phyloP scores from a whole-genome alignment of 441 rosid genomes.

The Croton setiger region DNA sequence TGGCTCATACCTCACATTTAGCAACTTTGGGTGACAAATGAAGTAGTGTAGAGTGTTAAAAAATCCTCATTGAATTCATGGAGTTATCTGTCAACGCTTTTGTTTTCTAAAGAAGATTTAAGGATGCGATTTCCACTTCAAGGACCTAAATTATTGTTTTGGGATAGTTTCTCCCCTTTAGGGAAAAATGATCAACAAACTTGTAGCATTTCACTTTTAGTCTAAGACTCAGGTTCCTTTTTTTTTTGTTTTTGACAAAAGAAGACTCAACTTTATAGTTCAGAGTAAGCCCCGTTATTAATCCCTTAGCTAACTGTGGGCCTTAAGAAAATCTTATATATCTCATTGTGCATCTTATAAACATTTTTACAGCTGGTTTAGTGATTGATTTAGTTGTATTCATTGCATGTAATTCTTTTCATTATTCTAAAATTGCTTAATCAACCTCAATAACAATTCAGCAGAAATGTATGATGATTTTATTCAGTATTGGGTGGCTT shows the following conservation, averaged over 20 bases:
- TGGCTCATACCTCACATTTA: background rate
- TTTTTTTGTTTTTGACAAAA: background rate
- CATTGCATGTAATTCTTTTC: background rate
- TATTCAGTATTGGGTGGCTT: slow-evolving; percentile 6
- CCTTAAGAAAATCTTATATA: background rate
- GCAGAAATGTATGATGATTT: background rate
- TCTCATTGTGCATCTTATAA: background rate
- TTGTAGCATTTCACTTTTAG: background rate
- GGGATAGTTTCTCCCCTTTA: background rate
- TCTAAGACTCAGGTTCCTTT: background rate
- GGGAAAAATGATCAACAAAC: background rate
- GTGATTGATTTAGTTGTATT: background rate
- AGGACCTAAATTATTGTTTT: background rate
- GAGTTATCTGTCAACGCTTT: background rate
- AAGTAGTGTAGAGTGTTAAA: background rate
- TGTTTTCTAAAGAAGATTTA: background rate
- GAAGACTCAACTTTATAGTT: background rate
- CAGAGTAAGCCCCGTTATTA: background rate
- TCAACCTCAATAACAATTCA: background rate
- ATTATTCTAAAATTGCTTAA: background rate
- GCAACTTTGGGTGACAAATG: background rate
- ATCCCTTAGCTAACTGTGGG: background rate
- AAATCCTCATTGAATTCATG: background rate
- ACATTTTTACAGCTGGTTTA: background rate
- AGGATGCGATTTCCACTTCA: background rate